phyloP scores from a whole-genome alignment of 129 eudicot genomes.

The Pulicaria dysenterica region DNA sequence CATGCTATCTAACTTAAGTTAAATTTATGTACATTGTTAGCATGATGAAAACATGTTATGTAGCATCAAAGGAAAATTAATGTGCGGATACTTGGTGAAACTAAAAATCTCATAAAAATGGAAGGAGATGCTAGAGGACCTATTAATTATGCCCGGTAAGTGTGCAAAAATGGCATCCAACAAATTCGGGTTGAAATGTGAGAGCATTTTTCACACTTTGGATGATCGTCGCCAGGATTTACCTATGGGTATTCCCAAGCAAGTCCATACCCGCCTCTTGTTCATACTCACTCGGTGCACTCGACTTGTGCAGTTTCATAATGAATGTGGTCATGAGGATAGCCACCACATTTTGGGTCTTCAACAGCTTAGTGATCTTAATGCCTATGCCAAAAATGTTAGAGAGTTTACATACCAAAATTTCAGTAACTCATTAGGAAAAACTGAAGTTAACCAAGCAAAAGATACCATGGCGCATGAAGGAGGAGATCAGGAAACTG shows the following conservation, averaged over 20 bases:
- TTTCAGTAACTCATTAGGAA: constrained; percentile 14
- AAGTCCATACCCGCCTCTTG: constrained; percentile 81
- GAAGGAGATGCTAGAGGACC: constrained; percentile 68
- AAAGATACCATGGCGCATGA: constrained; percentile 32
- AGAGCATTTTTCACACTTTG: constrained; percentile 75
- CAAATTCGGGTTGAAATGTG: constrained; percentile 89
- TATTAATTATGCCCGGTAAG: constrained; percentile 60
- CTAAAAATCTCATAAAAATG: constrained; percentile 65
- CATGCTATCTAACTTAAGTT: too few species aligned
- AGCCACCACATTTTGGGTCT: constrained; percentile 59
- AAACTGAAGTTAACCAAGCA: constrained; percentile 34
- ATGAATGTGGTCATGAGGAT: constrained; percentile 89
- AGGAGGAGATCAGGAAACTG: constrained; percentile 35
- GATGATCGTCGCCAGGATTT: constrained; percentile 94
- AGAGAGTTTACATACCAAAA: constrained; percentile 29
- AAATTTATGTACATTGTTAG: too few species aligned
- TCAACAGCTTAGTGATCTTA: constrained; percentile 86
- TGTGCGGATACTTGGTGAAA: constrained; percentile 54
- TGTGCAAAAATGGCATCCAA: constrained; percentile 83
- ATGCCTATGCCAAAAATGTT: constrained; percentile 62
- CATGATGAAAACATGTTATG: too few species aligned
- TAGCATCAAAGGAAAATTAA: too few species aligned
- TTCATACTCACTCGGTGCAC: constrained; percentile 95
- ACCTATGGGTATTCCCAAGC: constrained; percentile 82
- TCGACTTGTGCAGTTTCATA: constrained; percentile 88